phyloP scores from a whole-genome alignment of 2,329 filamentous ascomycete genomes.

The Epichloe scottii region DNA sequence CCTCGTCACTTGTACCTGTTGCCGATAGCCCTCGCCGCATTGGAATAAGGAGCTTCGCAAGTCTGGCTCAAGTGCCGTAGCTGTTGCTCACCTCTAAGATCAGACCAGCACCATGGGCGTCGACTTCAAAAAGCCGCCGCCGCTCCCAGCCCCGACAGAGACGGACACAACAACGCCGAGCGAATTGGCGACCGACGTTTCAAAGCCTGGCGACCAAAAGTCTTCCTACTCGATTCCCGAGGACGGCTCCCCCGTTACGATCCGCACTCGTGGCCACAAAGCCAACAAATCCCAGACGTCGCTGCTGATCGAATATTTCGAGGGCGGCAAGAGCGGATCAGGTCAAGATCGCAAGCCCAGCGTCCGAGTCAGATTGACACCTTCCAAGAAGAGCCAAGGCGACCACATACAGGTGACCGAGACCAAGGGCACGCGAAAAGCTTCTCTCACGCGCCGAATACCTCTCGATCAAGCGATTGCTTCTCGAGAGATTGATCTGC shows the following conservation, averaged over 20 bases:
- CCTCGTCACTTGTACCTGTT: neutral
- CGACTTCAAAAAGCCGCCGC: conserved; percentile 45
- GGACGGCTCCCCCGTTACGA: conserved; percentile 84
- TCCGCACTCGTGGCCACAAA: conserved; percentile 59
- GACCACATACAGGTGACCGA: conserved; percentile 84
- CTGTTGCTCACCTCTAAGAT: conserved; percentile 2
- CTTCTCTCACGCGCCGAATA: conserved; percentile 42
- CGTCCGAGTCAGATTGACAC: conserved; percentile 67
- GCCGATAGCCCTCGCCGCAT: neutral
- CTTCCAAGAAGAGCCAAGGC: conserved; percentile 55
- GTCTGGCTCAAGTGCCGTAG: neutral
- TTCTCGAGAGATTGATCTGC: conserved; percentile 30
- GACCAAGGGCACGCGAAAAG: conserved; percentile 58
- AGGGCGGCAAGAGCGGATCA: conserved; percentile 54
- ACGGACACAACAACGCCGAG: conserved; percentile 52
- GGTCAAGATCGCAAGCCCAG: conserved; percentile 62
- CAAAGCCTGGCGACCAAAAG: conserved; percentile 53
- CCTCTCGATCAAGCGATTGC: conserved; percentile 32
- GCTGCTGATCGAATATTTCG: conserved; percentile 89
- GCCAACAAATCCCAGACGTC: conserved; percentile 68
- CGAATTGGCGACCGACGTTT: conserved; percentile 52
- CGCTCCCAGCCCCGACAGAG: conserved; percentile 69
- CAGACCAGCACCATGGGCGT: conserved; percentile 36
- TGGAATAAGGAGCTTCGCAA: neutral
- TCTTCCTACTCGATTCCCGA: conserved; percentile 72